A percentile compares a stretch with the other conserved stretches of the same genome.
Evolutionary conservation across 2,329 filamentous ascomycete genomes (phyloP).

Genomic region (Metarhizium rileyi): DNA sequence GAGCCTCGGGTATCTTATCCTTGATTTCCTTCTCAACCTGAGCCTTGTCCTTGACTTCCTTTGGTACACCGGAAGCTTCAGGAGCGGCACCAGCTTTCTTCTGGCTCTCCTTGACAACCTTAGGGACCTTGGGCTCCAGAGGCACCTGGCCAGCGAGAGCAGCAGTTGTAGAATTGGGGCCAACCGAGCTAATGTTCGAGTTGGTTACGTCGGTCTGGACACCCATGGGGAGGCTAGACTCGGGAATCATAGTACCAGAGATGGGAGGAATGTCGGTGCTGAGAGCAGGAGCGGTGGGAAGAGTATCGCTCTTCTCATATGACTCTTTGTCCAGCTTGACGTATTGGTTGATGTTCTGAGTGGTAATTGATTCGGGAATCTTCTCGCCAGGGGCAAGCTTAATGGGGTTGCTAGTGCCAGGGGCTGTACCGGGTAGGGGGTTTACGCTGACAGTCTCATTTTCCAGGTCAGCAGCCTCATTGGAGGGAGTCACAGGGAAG

Average conservation of each 20-base stretch:
- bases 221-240: conserved; percentile 66
- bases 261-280: conserved; percentile 42
- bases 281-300: conserved; percentile 33
- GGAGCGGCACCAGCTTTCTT: conserved; percentile 51
- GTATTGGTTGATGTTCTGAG: conserved; percentile 59
- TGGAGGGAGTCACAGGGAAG: conserved; percentile 58
- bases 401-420: conserved; percentile 68
- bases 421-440: conserved; percentile 49
- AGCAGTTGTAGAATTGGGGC: conserved; percentile 54
- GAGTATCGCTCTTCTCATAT: conserved; percentile 70
- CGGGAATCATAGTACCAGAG: conserved; percentile 61
- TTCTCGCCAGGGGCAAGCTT: conserved; percentile 69
- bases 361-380: conserved; percentile 60
- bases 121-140: conserved; percentile 39
- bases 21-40: conserved; percentile 62
- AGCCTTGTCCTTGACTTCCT: conserved; percentile 62
- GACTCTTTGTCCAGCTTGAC: conserved; percentile 74
- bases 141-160: conserved; percentile 59
- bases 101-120: conserved; percentile 61
- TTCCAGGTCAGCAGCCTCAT: conserved; percentile 38
- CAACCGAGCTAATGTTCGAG: conserved; percentile 35
- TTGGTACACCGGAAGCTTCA: conserved; percentile 57
- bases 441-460: conserved; percentile 47
- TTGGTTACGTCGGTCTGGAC: conserved; percentile 30
- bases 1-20: conserved; percentile 52